Evolutionary conservation across 2,329 filamentous ascomycete genomes (phyloP).

Genomic region (Cladophialophora immunda): DNA sequence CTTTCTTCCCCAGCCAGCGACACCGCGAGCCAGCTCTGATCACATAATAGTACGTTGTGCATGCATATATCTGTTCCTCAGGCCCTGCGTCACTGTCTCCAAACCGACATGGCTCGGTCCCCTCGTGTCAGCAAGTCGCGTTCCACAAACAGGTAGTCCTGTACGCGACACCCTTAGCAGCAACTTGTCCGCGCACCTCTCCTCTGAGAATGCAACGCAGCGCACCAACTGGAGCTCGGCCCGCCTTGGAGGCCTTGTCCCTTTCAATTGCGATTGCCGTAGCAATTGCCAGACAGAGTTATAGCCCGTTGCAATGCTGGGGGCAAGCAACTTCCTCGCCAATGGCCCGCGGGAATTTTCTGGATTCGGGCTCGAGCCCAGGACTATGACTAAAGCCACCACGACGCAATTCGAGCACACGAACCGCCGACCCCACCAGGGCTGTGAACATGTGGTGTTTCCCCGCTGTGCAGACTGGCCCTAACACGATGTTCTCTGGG

Average conservation of each 20-base stretch:
- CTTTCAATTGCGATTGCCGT: neutral
- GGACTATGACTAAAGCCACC: neutral
- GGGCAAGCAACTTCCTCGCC: neutral
- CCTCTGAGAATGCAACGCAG: neutral
- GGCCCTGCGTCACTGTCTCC: neutral
- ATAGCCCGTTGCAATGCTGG: neutral
- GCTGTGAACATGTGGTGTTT: neutral
- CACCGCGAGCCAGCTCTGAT: too few relatives aligned
- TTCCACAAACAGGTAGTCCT: neutral
- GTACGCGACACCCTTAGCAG: neutral
- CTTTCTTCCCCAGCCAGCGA: neutral
- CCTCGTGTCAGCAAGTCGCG: neutral
- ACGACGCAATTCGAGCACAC: neutral
- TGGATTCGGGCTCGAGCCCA: neutral
- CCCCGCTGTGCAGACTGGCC: neutral
- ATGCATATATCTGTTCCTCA: neutral
- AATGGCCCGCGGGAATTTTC: neutral
- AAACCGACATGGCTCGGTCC: neutral
- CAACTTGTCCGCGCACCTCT: neutral
- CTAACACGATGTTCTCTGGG: neutral
- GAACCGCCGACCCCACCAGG: neutral
- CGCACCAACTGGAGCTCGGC: neutral
- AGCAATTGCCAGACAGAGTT: slow-evolving; percentile 3
- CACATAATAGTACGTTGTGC: too few relatives aligned
- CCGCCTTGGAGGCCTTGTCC: neutral